Evolutionary conservation across 73 alveolate species (phyloP), one percentile per base, ranked within the genome.

Genomic region (Tetrahymena elliotti): DNA sequence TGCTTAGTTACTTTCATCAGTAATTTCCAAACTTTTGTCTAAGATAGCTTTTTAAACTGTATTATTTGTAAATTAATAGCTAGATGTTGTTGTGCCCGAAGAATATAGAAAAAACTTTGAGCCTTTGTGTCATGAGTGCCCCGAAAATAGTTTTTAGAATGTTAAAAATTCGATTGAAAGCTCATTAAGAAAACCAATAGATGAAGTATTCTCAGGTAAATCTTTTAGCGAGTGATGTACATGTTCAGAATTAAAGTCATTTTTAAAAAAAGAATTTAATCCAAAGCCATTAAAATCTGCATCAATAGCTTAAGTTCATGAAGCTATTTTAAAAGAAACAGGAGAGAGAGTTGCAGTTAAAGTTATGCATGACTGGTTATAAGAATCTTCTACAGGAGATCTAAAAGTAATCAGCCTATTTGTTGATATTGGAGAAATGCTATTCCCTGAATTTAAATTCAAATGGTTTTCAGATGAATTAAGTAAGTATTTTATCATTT

Each of bases 391-490:
- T 35, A 96, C 96, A 36, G 98, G 99, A 4, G 99, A 97, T 93
- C 36, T 96, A 11, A 88, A 96, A 92, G 83, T 96, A 18, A 88
- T 97, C 22, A 36, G 93, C 27, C 35, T 97, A 33, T 97, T 96
- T 41, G 97, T 95, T 54, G 98, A 95, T 38, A 84, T 96, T 10
- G 99, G 97, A 27, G 95, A 52, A 83, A 47, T 41, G 93, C 47
- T 97, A 7, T 97, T 97, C 92, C 97, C 97, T 11, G 99, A 97
- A 40, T 97, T 97, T 83, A 93, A 96, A 92, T 97, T 96, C 93
- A 96, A 96, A 92, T 97, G 99, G 99, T 94, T 97, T 83, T 96
- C 98, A 34, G 96, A 96, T 18, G 99, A 97, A 37, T 83, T 95
- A 41, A 36, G 94, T 93, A 68, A 40, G n/a, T n/a, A 40, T 40